These are phyloP conservation scores for Ceratocystis ficicola DNA, from an alignment of 2,329 filamentous ascomycete genomes.

Conservation along the genomic window DNA sequence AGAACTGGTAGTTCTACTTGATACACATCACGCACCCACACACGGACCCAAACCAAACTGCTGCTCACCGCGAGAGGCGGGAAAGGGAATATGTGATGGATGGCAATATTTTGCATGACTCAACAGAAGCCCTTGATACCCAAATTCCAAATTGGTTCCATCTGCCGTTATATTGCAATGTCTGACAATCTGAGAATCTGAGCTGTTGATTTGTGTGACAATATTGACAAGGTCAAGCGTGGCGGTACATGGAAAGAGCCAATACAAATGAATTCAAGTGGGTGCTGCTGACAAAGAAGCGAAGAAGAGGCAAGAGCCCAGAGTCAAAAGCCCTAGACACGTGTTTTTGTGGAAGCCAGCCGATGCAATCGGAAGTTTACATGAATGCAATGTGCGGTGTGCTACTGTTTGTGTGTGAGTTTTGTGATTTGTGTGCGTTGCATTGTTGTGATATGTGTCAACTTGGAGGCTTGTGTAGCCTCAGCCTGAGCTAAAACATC, in stretches of 20 bases:
- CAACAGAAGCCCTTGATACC: too few species aligned
- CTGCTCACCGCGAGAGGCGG: background rate
- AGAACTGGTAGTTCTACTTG: too few species aligned
- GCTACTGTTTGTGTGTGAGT: background rate
- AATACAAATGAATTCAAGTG: background rate
- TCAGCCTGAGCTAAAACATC: background rate
- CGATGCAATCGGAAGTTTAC: too few species aligned
- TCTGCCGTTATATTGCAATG: background rate
- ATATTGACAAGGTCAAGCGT: background rate
- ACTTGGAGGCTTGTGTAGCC: background rate
- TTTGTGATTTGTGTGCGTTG: background rate
- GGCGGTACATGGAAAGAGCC: background rate
- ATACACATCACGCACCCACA: too few species aligned
- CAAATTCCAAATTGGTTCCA: background rate
- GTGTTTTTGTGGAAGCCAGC: background rate
- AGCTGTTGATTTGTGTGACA: background rate
- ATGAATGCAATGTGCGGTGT: too few species aligned
- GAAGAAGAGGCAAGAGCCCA: background rate
- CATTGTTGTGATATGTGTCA: background rate
- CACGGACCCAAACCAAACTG: too few species aligned
- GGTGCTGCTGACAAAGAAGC: background rate
- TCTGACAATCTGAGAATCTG: background rate
- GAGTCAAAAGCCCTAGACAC: background rate
- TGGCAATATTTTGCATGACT: too few species aligned
- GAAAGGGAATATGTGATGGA: background rate